A percentile compares a stretch with the other conserved stretches of the same genome.
phyloP scores from a whole-genome alignment of 129 eudicot species.

The Escallonia herrerae region DNA sequence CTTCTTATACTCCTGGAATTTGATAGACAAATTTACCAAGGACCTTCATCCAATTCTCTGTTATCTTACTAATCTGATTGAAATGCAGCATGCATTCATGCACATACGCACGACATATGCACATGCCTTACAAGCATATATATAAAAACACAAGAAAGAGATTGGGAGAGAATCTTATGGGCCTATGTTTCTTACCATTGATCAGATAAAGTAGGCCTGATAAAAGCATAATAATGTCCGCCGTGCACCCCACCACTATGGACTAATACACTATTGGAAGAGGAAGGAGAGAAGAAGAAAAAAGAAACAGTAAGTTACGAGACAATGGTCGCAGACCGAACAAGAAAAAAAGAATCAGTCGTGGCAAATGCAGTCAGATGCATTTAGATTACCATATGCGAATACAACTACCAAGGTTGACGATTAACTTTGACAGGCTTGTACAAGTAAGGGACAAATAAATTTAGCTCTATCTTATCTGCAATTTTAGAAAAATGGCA shows the following conservation, averaged over 20 bases:
- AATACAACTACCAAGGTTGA: too few species aligned
- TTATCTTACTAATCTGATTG: not conserved
- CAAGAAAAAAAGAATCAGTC: too few species aligned
- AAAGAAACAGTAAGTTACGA: too few species aligned
- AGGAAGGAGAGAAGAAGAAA: constrained; percentile 11
- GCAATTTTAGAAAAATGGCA: too few species aligned
- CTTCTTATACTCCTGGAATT: too few species aligned
- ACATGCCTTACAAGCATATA: not conserved
- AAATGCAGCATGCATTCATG: not conserved
- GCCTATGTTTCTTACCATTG: constrained; percentile 50
- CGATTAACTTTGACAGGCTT: too few species aligned
- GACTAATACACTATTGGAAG: constrained; percentile 73
- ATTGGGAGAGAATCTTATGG: not conserved
- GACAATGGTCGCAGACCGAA: too few species aligned
- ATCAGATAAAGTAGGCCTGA: constrained; percentile 87
- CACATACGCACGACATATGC: not conserved
- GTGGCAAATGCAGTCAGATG: too few species aligned
- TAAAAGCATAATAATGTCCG: constrained; percentile 90
- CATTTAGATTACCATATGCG: too few species aligned
- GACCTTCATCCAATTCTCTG: not conserved
- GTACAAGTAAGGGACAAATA: too few species aligned
- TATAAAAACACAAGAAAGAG: too few species aligned
- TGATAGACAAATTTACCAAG: not conserved
- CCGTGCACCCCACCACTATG: constrained; percentile 99
- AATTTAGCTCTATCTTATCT: too few species aligned